These are phyloP conservation scores for Lasiodiplodia gonubiensis DNA, from an alignment of 2,329 filamentous ascomycete genomes.

Conservation along the genomic window DNA sequence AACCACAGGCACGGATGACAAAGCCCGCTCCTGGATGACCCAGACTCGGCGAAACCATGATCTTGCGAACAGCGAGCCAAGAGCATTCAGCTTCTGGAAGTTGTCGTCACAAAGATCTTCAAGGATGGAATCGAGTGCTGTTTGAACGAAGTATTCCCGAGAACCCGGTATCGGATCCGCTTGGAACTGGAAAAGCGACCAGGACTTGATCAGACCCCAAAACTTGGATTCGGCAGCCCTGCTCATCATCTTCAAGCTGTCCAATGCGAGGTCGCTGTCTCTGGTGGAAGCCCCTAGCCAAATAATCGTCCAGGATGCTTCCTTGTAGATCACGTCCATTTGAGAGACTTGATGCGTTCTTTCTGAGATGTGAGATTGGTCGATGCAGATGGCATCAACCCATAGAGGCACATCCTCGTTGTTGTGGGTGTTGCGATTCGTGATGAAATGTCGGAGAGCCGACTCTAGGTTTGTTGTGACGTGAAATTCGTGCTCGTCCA, in stretches of 20 bases:
- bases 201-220: not conserved
- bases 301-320: not conserved
- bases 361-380: not conserved
- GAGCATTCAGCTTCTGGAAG: not conserved
- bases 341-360: not conserved
- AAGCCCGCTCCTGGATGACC: not conserved
- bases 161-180: not conserved
- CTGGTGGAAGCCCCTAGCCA: not conserved
- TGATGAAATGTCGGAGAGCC: not conserved
- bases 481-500: not conserved
- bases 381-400: not conserved
- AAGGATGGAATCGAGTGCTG: not conserved
- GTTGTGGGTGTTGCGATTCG: not conserved
- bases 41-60: not conserved
- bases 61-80: not conserved
- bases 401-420: not conserved
- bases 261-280: not conserved
- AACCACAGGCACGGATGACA: not conserved
- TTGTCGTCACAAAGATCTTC: not conserved
- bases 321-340: not conserved
- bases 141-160: not conserved
- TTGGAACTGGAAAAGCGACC: not conserved
- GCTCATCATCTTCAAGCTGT: not conserved
- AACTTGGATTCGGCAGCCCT: not conserved
- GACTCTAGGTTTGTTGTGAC: not conserved